These are phyloP conservation scores for Bryum argenteum DNA, from an alignment of 225 moss, liverwort and hornwort genomes.

Conservation along the genomic window DNA sequence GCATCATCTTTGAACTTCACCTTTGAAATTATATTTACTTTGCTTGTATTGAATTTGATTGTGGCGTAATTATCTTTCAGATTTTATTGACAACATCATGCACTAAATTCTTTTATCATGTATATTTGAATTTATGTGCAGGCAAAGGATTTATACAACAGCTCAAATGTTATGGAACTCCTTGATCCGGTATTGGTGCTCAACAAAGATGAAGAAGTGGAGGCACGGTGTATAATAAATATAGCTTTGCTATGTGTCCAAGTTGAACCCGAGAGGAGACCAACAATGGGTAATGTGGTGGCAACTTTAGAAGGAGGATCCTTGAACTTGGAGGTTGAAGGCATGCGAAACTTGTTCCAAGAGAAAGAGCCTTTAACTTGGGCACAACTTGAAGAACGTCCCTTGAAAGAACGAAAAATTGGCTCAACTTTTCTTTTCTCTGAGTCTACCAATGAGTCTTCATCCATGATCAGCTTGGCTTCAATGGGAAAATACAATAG, in stretches of 20 bases:
- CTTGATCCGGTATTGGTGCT: neutral
- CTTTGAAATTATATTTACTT: neutral
- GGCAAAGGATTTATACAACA: neutral
- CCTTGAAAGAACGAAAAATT: neutral
- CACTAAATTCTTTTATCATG: neutral
- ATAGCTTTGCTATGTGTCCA: neutral
- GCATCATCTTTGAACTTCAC: neutral
- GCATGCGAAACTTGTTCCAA: neutral
- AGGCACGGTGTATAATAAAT: neutral
- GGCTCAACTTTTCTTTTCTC: neutral
- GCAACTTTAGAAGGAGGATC: neutral
- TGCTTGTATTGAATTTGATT: neutral
- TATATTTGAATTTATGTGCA: neutral
- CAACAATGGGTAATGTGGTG: neutral
- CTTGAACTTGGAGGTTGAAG: neutral
- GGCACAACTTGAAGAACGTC: neutral
- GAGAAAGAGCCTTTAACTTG: neutral
- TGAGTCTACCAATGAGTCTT: neutral
- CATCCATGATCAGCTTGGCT: neutral
- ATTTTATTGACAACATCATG: neutral
- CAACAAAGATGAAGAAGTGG: neutral
- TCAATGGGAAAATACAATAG: neutral
- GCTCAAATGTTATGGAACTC: neutral
- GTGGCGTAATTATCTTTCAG: neutral
- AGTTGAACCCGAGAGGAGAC: neutral